Conservation (phyloP, 192 early-diverging fungal genomes). For the Coemansia sp. region DNA sequence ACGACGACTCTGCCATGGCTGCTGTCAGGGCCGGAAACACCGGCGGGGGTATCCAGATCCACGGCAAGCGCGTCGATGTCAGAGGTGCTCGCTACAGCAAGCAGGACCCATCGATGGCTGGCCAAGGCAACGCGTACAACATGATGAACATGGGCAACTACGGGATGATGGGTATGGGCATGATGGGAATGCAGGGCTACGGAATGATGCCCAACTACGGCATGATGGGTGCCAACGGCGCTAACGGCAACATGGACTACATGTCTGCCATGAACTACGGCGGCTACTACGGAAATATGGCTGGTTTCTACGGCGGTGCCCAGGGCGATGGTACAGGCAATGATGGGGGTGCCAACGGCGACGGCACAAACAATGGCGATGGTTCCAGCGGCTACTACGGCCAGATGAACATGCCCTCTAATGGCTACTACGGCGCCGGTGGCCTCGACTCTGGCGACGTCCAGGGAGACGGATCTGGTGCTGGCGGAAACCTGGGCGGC, state of each 20-base stretch:
- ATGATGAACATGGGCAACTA: conserved; percentile 30
- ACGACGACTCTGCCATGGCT: conserved; percentile 62
- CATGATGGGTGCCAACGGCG: conserved; percentile 9
- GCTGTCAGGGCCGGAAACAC: conserved; percentile 48
- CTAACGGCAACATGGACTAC: conserved; percentile 21
- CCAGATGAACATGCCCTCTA: conserved; percentile 36
- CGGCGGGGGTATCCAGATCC: conserved; percentile 38
- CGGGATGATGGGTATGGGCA: conserved; percentile 33
- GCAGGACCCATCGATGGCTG: conserved; percentile 19
- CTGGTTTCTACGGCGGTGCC: conserved; percentile 24
- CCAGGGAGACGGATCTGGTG: conserved; percentile 26
- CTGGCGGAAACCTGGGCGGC: not conserved
- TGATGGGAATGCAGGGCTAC: conserved; percentile 30
- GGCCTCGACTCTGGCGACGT: conserved; percentile 10
- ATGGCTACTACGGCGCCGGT: conserved; percentile 36
- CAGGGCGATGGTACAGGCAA: conserved; percentile 17
- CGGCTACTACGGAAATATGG: conserved; percentile 39
- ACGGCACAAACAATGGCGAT: conserved; percentile 1
- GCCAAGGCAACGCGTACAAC: conserved; percentile 8
- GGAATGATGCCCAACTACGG: conserved; percentile 15
- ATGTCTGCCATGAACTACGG: conserved; percentile 33
- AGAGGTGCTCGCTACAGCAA: conserved; percentile 45
- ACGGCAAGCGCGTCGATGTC: conserved; percentile 55
- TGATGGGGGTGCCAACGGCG: conserved; percentile 11
- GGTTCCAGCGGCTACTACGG: conserved; percentile 28